Evolutionary conservation across 768 basidiomycete species (phyloP).

Genomic region (Porpolomopsis calyptriformis): DNA sequence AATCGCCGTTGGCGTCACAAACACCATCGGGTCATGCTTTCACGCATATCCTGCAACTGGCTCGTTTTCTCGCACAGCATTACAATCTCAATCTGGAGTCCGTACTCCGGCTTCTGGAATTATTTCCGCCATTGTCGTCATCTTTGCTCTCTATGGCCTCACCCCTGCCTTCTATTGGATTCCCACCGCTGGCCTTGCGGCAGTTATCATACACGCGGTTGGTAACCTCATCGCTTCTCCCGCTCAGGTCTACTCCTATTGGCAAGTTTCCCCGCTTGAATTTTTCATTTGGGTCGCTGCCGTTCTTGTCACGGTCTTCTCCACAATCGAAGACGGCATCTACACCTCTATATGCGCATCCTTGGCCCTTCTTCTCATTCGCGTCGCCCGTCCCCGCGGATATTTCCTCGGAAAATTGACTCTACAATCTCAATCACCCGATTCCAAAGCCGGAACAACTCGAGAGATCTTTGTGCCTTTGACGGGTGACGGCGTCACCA

Average conservation of each 20-base stretch:
- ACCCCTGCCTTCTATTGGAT: conserved; percentile 92
- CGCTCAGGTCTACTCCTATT: conserved; percentile 69
- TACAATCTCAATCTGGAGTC: conserved; percentile 96
- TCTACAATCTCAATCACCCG: conserved; percentile 33
- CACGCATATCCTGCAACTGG: conserved; percentile 94
- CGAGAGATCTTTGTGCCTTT: conserved; percentile 86
- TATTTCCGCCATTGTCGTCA: conserved; percentile 74
- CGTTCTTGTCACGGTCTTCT: conserved; percentile 84
- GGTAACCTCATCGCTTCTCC: conserved; percentile 82
- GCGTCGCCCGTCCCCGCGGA: conserved; percentile 80
- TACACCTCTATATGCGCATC: conserved; percentile 81
- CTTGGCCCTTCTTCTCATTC: conserved; percentile 67
- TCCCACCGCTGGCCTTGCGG: conserved; percentile 71
- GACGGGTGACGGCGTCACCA: conserved; percentile 45
- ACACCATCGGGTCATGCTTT: conserved; percentile 83
- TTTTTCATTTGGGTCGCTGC: conserved; percentile 82
- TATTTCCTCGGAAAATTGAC: conserved; percentile 83
- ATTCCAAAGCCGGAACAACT: conserved; percentile 20
- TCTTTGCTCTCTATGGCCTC: conserved; percentile 90
- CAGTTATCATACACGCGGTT: conserved; percentile 91
- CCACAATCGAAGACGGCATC: conserved; percentile 89
- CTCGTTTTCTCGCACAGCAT: conserved; percentile 95
- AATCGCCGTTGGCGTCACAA: conserved; percentile 95
- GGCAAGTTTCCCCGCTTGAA: conserved; percentile 90
- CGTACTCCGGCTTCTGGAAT: conserved; percentile 88